Conservation (phyloP, 768 basidiomycete genomes). For the Termitomyces titanicus region DNA sequence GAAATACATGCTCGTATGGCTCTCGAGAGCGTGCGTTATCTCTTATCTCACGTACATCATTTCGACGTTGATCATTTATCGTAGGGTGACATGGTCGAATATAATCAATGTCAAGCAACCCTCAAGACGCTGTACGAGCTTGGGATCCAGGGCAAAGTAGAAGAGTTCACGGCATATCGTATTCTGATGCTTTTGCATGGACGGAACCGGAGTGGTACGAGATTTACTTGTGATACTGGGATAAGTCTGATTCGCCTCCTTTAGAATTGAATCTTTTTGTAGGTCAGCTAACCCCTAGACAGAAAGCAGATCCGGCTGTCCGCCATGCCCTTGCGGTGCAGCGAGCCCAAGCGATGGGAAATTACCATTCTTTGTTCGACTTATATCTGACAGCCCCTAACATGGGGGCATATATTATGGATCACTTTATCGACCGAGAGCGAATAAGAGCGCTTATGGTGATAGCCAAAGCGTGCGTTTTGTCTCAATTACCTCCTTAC, state of each 20-base stretch:
- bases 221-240: not conserved
- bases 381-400: constrained; percentile 83
- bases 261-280: constrained; percentile 93
- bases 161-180: constrained; percentile 96
- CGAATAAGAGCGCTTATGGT: constrained; percentile 80
- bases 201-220: constrained; percentile 85
- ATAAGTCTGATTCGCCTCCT: not conserved
- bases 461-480: constrained; percentile 88
- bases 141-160: constrained; percentile 86
- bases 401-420: constrained; percentile 99
- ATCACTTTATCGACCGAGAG: constrained; percentile 94
- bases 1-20: constrained; percentile 99
- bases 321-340: constrained; percentile 89
- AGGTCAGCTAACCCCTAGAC: constrained; percentile 93
- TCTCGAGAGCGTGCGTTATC: constrained; percentile 66
- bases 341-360: constrained; percentile 85
- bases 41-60: constrained; percentile 3
- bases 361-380: constrained; percentile 90
- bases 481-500: not conserved
- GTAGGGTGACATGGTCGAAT: constrained; percentile 97
- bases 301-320: constrained; percentile 79
- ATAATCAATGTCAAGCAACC: constrained; percentile 95
- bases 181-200: constrained; percentile 96
- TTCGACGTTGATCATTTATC: constrained; percentile 4
- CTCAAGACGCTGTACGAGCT: constrained; percentile 89